Evolutionary conservation across 306 rosid species (phyloP), one percentile per base, ranked within the genome.

Genomic region (Pachyrhizus erosus): DNA sequence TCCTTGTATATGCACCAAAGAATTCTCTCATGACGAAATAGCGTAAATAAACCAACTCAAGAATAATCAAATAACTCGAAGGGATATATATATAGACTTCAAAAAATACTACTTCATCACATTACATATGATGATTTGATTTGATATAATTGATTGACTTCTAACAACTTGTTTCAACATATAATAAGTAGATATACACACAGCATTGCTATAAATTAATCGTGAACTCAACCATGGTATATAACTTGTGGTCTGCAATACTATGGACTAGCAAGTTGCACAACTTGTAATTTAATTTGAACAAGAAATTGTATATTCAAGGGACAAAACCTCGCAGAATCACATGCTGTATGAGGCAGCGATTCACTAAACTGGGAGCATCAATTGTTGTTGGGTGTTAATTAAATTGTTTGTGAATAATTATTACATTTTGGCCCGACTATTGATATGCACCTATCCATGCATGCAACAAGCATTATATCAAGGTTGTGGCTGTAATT

Each of bases 311-410:
- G 54, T 49, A 3, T 54, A 40, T 65, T 43, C 27, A 54, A 21
- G 48, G 17, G 84, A 84, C 77, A 79, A 42, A 7, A 31, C 18
- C 46, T 27, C 15, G n/a, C 33, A 58, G 14, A 40, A 48, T 76
- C 82, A 83, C 87, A 73, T 84, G 84, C 9, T 17, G 77, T n/a
- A 17, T 12, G 43, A 21, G 42, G n/a, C 68, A 65, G n/a, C n/a
- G 49, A 82, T 68, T 45, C 52, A 64, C 31, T 74, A 82, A 80
- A 66, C 68, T 52, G 5, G 66, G 45, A 54, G 26, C 1, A 62
- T 8, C 5, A 15, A 66, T 29, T 62, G 80, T 74, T 24, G 11
- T 72, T 81, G 33, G 54, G 15, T 49, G 57, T 40, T 74, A 51
- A 52, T 40, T 34, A 51, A 51, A 60, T 39, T 7, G 24, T 24